Conservation (phyloP, 2,329 filamentous ascomycete genomes). For the Hortaea sp. region DNA sequence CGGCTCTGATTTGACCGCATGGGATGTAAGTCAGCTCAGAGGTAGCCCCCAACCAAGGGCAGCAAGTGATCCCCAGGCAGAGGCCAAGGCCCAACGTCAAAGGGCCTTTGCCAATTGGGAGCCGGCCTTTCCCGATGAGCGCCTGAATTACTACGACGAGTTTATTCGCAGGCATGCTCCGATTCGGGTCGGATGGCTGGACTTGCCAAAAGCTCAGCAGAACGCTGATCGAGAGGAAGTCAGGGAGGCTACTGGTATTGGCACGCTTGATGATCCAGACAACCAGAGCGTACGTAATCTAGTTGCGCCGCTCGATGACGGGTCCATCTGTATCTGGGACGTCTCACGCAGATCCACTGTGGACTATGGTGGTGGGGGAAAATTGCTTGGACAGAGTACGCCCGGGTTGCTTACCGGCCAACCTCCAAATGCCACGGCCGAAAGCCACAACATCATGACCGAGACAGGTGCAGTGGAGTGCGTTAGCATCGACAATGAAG, state of each 20-base stretch:
- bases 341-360: slow-evolving; percentile 14
- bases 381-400: slow-evolving; percentile 54
- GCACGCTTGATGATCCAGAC: slow-evolving; percentile 48
- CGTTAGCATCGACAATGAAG: slow-evolving; percentile 63
- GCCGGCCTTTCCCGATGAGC: slow-evolving; percentile 61
- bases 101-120: slow-evolving; percentile 74
- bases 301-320: slow-evolving; percentile 73
- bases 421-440: slow-evolving; percentile 34
- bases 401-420: slow-evolving; percentile 58
- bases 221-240: slow-evolving; percentile 32
- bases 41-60: slow-evolving; percentile 8
- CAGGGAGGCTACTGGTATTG: slow-evolving; percentile 64
- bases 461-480: slow-evolving; percentile 67
- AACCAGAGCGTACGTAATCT: slow-evolving; percentile 45
- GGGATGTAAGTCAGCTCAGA: slow-evolving; percentile 14
- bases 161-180: slow-evolving; percentile 74
- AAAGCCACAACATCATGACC: slow-evolving; percentile 51
- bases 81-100: slow-evolving; percentile 19
- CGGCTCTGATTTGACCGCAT: slow-evolving; percentile 11
- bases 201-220: slow-evolving; percentile 42
- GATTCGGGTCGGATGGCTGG: slow-evolving; percentile 66
- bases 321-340: slow-evolving; percentile 82
- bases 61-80: slow-evolving; percentile 8
- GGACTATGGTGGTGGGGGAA: slow-evolving; percentile 33
- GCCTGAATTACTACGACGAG: slow-evolving; percentile 76